phyloP scores from a whole-genome alignment of 75 land plant species.

The Selaginella moellendorffii region DNA sequence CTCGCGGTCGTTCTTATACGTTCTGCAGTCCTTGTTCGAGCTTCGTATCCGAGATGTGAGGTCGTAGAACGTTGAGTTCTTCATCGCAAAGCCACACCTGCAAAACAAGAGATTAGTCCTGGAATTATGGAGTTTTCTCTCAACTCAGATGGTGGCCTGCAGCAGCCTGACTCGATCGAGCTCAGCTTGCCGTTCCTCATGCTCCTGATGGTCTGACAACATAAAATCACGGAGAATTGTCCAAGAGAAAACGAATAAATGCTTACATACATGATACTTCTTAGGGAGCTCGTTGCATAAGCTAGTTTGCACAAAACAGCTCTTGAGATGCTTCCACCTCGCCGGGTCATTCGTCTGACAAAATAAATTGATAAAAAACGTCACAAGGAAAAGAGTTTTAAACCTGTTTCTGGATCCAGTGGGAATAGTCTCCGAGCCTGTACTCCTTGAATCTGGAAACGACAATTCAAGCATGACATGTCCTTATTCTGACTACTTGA shows the following conservation, averaged over 20 bases:
- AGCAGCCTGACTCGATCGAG: conserved; percentile 71
- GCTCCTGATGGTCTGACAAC: conserved; percentile 33
- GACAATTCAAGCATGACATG: neutral
- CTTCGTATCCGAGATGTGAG: conserved; percentile 49
- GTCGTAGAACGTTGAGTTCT: conserved; percentile 63
- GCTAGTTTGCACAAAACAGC: conserved; percentile 51
- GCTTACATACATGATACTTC: conserved; percentile 32
- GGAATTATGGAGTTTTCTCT: neutral
- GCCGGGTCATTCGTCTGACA: conserved; percentile 45
- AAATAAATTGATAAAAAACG: neutral
- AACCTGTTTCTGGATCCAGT: conserved; percentile 52
- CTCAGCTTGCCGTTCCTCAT: conserved; percentile 38
- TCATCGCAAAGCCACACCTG: conserved; percentile 66
- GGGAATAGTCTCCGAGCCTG: conserved; percentile 50
- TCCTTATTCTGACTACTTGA: neutral
- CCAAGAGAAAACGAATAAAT: neutral
- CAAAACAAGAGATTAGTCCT: neutral
- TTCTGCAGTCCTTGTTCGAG: conserved; percentile 47
- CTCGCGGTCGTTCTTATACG: conserved; percentile 38
- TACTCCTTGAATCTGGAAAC: conserved; percentile 49
- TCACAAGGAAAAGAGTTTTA: neutral
- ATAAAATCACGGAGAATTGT: neutral
- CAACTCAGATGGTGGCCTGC: conserved; percentile 69
- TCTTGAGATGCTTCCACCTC: conserved; percentile 47
- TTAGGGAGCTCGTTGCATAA: conserved; percentile 39